Evolutionary conservation across 2,329 filamentous ascomycete genomes (phyloP).

Genomic region (Plenodomus lindquistii): DNA sequence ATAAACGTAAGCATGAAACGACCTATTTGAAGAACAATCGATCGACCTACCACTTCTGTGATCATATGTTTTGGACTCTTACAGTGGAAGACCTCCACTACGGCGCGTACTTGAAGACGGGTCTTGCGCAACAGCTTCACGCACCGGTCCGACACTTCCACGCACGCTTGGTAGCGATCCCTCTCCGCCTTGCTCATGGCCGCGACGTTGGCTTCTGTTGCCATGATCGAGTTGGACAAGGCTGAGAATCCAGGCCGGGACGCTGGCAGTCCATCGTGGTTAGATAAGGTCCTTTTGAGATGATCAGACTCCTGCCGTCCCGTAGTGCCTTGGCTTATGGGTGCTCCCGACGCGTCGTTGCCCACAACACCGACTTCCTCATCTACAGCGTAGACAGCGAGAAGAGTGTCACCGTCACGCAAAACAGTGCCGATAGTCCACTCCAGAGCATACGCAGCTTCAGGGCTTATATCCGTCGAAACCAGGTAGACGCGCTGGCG

Average conservation of each 20-base stretch:
- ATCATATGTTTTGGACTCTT: conserved; percentile 97
- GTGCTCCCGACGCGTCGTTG: conserved; percentile 54
- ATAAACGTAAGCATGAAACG: conserved; percentile 26
- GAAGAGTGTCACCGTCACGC: conserved; percentile 88
- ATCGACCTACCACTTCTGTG: conserved; percentile 73
- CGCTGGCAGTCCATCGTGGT: conserved; percentile 43
- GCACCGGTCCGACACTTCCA: conserved; percentile 81
- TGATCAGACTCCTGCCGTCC: conserved; percentile 73
- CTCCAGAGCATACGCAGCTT: conserved; percentile 92
- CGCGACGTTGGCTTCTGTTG: conserved; percentile 42
- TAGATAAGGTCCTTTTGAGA: conserved; percentile 67
- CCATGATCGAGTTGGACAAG: conserved; percentile 38
- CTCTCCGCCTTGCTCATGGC: conserved; percentile 64
- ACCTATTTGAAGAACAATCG: conserved; percentile 8
- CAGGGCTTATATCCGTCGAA: conserved; percentile 92
- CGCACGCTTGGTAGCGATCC: conserved; percentile 79
- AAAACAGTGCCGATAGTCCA: conserved; percentile 97
- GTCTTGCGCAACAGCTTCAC: conserved; percentile 89
- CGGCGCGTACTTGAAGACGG: conserved; percentile 85
- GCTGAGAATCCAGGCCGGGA: conserved; percentile 36
- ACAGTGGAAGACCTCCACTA: conserved; percentile 96
- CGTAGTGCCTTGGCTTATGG: conserved; percentile 73
- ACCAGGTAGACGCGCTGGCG: conserved; percentile 88
- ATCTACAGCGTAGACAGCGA: conserved; percentile 91
- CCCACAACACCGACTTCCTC: conserved; percentile 69